Conservation (phyloP, 352 stramenopile species). For the Globisporangium abappressorium region DNA sequence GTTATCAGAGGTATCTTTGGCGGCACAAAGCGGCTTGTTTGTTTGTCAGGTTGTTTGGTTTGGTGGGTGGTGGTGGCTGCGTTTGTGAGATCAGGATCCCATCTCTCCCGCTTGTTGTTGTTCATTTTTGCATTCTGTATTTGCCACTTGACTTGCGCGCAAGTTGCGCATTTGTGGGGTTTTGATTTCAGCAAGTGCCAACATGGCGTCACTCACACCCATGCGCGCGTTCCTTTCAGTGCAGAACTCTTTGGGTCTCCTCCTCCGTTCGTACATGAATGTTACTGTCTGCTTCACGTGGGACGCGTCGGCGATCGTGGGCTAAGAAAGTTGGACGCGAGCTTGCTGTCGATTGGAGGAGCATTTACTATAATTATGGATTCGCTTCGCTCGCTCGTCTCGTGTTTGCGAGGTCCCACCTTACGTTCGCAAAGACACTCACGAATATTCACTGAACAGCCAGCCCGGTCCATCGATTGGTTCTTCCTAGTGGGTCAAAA, state of each 20-base stretch:
- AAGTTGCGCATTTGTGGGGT: background rate
- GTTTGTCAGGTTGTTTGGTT: background rate
- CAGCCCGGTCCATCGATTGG: background rate
- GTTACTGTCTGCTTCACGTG: background rate
- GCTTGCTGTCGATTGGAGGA: background rate
- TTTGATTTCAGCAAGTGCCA: background rate
- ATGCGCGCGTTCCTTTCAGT: background rate
- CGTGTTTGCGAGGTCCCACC: background rate
- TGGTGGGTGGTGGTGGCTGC: background rate
- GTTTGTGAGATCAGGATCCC: background rate
- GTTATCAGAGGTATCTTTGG: constrained; percentile 8
- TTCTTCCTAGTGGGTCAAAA: background rate
- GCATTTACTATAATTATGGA: no score
- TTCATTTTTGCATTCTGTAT: background rate
- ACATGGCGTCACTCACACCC: background rate
- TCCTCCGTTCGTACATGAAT: background rate
- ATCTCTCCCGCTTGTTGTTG: background rate
- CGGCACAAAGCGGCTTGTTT: background rate
- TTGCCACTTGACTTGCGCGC: background rate
- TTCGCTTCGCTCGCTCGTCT: no score
- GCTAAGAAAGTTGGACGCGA: background rate
- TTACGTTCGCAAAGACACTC: background rate
- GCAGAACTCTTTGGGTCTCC: background rate
- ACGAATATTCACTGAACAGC: background rate
- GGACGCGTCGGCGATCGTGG: background rate